Base-by-base conservation (phyloP, 139 green algal species). In the Pseudopediastrum boryanum region DNA sequence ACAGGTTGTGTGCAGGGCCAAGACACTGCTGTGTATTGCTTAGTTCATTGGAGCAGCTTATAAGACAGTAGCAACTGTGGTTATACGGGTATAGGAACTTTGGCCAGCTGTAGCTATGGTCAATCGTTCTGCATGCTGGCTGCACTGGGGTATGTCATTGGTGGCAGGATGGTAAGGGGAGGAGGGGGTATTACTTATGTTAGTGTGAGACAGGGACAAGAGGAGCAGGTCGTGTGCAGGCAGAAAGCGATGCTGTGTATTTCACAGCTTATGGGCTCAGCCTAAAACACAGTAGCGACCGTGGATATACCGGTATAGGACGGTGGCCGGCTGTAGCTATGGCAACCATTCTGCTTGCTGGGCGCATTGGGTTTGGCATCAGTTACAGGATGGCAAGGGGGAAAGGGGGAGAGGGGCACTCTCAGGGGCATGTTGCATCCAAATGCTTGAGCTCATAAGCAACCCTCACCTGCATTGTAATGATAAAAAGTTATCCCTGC, bases 251-350 rank as follows among this genome's bases (percentile, higher is more conserved):
- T 21, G 56, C n/a, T 80, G 85, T 64, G n/a, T 64, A 2, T 76
- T 72, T 3, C 71, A 86, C 29, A 77, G 68, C 58, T 13, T 8
- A 10, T 65, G 56, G 12, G 12, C 8, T 25, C 58, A 16, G 46
- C 67, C 72, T 89, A 80, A 66, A 80, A 7, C 80, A 80, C 6
- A 74, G 77, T 33, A 31, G 2, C 23, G 63, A 62, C 43, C 46
- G 41, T 3, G 84, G 84, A 5, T 65, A 85, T 52, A 35, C 86
- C 6, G 84, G 65, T 41, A 50, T 89, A 8, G 10, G 31, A n/a
- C 50, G 86, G 33, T 89, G 84, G 84, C 77, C 81, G 8, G 81
- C 82, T 33, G 73, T 78, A 7, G 80, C 80, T 9, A 50, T 89
- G 23, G 61, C 50, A 80, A 77, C 80, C 84, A 89, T 73, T 68